These are phyloP conservation scores for Wickerhamomyces sp. DNA, from an alignment of 1,139 yeast species.

Conservation along the genomic window DNA sequence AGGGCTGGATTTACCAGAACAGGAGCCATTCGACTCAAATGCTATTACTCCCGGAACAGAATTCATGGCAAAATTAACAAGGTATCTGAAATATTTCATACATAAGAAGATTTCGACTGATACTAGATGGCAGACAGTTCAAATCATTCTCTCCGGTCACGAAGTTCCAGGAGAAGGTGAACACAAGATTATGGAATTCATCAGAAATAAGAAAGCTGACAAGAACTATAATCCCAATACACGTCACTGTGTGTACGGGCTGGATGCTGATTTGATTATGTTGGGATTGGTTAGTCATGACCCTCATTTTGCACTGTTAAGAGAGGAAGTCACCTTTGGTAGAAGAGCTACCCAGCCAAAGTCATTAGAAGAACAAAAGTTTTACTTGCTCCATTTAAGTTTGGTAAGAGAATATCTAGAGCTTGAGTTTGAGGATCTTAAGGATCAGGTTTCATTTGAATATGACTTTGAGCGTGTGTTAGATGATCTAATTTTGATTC, in stretches of 20 bases:
- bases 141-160: conserved; percentile 87
- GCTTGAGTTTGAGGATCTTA: conserved; percentile 73
- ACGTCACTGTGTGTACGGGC: conserved; percentile 93
- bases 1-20: conserved; percentile 42
- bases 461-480: conserved; percentile 84
- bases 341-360: conserved; percentile 43
- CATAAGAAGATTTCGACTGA: conserved; percentile 88
- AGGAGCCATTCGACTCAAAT: conserved; percentile 82
- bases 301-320: conserved; percentile 87
- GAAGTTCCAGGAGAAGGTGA: conserved; percentile 99
- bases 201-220: conserved; percentile 75
- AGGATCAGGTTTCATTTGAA: conserved; percentile 57
- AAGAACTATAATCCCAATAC: conserved; percentile 77
- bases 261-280: conserved; percentile 97
- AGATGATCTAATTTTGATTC: conserved; percentile 88
- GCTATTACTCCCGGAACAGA: conserved; percentile 98
- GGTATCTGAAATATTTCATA: conserved; percentile 80
- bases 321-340: conserved; percentile 96
- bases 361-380: conserved; percentile 72
- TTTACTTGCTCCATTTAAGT: conserved; percentile 78
- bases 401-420: conserved; percentile 87
- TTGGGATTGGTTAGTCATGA: conserved; percentile 96
- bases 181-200: conserved; percentile 94
- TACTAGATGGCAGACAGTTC: conserved; percentile 83
- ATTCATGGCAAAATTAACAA: conserved; percentile 88